Conservation (phyloP, 371 early-diverging fungal genomes). For the Mucor indicus region DNA sequence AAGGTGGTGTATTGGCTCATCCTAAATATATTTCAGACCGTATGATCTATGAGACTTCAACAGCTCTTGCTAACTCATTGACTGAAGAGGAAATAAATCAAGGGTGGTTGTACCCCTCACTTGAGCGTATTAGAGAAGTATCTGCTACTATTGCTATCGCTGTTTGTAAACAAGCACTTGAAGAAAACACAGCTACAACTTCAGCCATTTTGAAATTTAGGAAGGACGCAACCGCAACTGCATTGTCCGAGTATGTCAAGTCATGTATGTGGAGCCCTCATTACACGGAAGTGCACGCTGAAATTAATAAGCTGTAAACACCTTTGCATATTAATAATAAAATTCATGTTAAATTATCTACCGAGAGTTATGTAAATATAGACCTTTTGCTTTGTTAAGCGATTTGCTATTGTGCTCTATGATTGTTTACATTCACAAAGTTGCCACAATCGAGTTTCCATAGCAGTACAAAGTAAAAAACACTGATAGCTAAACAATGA, state of each 20-base stretch:
- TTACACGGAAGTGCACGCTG: no score
- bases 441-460: no score
- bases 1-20: slow-evolving; percentile 65
- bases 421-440: no score
- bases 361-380: no score
- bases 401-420: no score
- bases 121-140: slow-evolving; percentile 83
- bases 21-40: slow-evolving; percentile 67
- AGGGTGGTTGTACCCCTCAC: slow-evolving; percentile 78
- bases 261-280: slow-evolving; percentile 22
- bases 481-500: no score
- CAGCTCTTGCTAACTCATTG: slow-evolving; percentile 77
- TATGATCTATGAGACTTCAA: slow-evolving; percentile 80
- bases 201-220: background rate
- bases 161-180: slow-evolving; percentile 62
- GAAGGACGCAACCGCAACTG: no score
- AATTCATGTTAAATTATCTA: no score
- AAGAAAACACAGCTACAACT: slow-evolving; percentile 47
- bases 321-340: no score
- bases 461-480: no score
- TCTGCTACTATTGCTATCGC: slow-evolving; percentile 76
- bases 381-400: no score
- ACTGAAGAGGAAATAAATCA: slow-evolving; percentile 61
- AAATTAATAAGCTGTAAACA: no score
- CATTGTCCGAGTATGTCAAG: slow-evolving; percentile 18